Base-by-base conservation (phyloP, 176 grass and related monocot genomes). In the Panicum miliaceum region DNA sequence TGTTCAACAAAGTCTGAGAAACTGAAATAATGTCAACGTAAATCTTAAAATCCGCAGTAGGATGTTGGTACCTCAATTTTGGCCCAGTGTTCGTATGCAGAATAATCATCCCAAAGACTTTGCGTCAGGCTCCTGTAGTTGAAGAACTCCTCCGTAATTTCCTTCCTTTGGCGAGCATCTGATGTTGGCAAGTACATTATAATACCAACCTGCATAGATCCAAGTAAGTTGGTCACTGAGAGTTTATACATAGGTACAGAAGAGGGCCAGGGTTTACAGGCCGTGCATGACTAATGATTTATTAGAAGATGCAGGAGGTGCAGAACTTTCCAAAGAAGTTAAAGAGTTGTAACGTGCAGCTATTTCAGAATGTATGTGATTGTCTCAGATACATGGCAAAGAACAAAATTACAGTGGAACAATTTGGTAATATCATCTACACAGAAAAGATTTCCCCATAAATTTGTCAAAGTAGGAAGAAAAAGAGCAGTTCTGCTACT, bases 31-130 rank as follows among this genome's bases (percentile, higher is more conserved):
- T 77, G 61, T 23, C 29, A 71, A 19, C 68, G 36, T 27, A 22
- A 20, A 73, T 77, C 13, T 60, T 79, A 40, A 5, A 68, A 18
- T 23, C 29, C 52, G 22, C 34, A 79, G 37, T 81, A 41, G 46
- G 85, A 68, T 32, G 38, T 71, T 29, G 25, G 32, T 74, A 97
- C 96, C 96, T 98, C 93, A 85, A 98, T 93, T 90, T 98, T 98
- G 27, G 96, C 96, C 96, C 93, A 98, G 69, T 98, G 96, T 56
- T 98, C 96, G 47, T 86, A 95, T 63, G 96, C 96, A 81, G 89
- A 98, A 87, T 92, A 98, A 81, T 80, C 81, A 89, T 87, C 85
- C 96, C 92, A 98, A 4, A 98, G 68, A 81, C 72, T 90, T 89
- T 95, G 93, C 0, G 76, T 53, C 43, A 92, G n/a, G 82, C 82